Base-by-base conservation (phyloP, 225 moss, liverwort and hornwort species). In the Ulota crispa region DNA sequence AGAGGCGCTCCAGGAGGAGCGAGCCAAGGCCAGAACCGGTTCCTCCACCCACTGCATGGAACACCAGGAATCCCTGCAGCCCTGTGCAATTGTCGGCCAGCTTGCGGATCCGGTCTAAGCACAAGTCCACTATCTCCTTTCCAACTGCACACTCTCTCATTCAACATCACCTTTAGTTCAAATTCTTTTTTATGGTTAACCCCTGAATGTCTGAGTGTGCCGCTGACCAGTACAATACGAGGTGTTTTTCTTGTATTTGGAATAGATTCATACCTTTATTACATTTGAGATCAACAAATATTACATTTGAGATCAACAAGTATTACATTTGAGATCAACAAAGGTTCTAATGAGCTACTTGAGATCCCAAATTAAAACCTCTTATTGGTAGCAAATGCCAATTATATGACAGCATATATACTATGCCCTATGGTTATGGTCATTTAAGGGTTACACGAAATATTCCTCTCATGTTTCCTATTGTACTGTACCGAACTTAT, bases 111-210 rank as follows among this genome's bases (percentile, higher is more conserved):
- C 83, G 79, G 76, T 86, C 86, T 10, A 86, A 70, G 65, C 86
- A 86, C 20, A 83, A 12, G 64, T 86, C 86, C 21, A 86, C 86
- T 0, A 86, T 86, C 70, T 86, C 86, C 76, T 83, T 86, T 55
- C 86, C 86, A 79, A 86, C 79, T 86, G 86, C 82, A 77, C 15
- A 36, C 11, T 26, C 54, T 26, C 54, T 21, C 41, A 28, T 39
- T 54, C 54, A 52, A 27, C 16, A 59, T 0, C n/a, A 53, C 9
- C 10, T 53, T 74, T n/a, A 10, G 31, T 70, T 79, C 14, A 30
- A 20, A 3, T 7, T 13, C 21, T 21, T 62, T 3, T 0, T 13
- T 2, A n/a, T n/a, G n/a, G n/a, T n/a, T n/a, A n/a, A n/a, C n/a
- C n/a, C n/a, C n/a, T n/a, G n/a, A n/a, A n/a, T n/a, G n/a, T n/a